These are phyloP conservation scores for Trifolium fragiferum DNA, from an alignment of 306 rosid genomes.

Conservation along the genomic window DNA sequence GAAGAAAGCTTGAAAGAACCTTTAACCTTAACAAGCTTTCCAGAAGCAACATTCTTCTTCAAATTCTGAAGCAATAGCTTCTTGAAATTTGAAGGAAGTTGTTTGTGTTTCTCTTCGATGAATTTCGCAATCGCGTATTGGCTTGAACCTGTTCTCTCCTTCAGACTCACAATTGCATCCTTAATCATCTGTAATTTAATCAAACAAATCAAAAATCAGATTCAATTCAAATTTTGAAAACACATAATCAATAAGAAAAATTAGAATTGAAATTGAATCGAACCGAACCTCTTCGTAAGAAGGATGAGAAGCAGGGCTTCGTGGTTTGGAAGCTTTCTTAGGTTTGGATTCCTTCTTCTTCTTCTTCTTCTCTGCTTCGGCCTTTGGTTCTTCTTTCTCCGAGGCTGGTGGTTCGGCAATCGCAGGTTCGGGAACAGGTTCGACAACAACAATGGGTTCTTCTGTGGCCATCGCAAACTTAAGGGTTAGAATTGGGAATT, in stretches of 20 bases:
- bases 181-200: slow-evolving; percentile 65
- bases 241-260: background rate
- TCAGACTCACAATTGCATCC: slow-evolving; percentile 72
- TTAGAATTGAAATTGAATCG: background rate
- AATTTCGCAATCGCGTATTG: slow-evolving; percentile 78
- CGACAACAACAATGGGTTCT: slow-evolving; percentile 51
- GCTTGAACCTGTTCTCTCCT: slow-evolving; percentile 80
- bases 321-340: slow-evolving; percentile 58
- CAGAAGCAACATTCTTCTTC: slow-evolving; percentile 80
- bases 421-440: slow-evolving; percentile 29
- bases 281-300: slow-evolving; percentile 71
- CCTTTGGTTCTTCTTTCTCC: slow-evolving; percentile 45
- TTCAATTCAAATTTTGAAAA: background rate
- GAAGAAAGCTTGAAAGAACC: slow-evolving; percentile 70
- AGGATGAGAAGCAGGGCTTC: slow-evolving; percentile 65
- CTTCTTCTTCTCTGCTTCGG: slow-evolving; percentile 44
- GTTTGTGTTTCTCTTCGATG: slow-evolving; percentile 74
- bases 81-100: slow-evolving; percentile 71
- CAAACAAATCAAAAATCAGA: background rate
- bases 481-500: background rate
- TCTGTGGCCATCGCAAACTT: slow-evolving; percentile 61
- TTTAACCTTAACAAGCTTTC: slow-evolving; percentile 70
- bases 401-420: slow-evolving; percentile 40
- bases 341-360: slow-evolving; percentile 61
- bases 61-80: slow-evolving; percentile 68